Evolutionary conservation across 2,329 filamentous ascomycete genomes (phyloP).

Genomic region (Neopestalotiopsis clavispora): DNA sequence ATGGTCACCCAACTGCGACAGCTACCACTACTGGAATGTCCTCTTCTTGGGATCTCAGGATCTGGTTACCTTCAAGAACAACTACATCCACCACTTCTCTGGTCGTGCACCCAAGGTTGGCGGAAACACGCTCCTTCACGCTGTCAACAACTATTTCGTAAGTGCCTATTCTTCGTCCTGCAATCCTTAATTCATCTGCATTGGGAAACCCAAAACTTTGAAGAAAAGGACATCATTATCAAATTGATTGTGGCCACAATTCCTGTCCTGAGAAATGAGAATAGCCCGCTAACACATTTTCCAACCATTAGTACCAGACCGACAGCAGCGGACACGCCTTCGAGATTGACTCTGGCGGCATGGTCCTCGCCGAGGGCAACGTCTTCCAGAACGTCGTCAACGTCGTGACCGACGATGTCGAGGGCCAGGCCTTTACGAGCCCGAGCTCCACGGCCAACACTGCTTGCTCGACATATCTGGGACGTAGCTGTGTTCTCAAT

Average conservation of each 20-base stretch:
- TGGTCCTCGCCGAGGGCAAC: conserved; percentile 61
- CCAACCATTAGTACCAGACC: conserved; percentile 31
- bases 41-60: conserved; percentile 63
- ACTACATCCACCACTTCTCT: conserved; percentile 64
- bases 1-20: conserved; percentile 63
- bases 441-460: conserved; percentile 22
- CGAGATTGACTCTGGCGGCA: conserved; percentile 49
- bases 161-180: neutral
- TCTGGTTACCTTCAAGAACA: conserved; percentile 61
- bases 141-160: conserved; percentile 65
- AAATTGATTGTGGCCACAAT: no score
- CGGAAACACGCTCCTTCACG: conserved; percentile 61
- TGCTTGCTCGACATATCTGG: conserved; percentile 11
- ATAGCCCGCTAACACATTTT: neutral
- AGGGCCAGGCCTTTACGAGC: conserved; percentile 15
- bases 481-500: conserved; percentile 14
- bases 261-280: no score
- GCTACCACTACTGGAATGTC: conserved; percentile 64
- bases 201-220: no score
- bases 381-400: conserved; percentile 59
- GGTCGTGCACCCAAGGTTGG: conserved; percentile 63
- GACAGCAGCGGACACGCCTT: conserved; percentile 62
- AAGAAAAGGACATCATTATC: no score
- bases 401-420: conserved; percentile 37
- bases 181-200: neutral